Conservation (phyloP, 2,329 filamentous ascomycete genomes). For the Diaporthe citri region DNA sequence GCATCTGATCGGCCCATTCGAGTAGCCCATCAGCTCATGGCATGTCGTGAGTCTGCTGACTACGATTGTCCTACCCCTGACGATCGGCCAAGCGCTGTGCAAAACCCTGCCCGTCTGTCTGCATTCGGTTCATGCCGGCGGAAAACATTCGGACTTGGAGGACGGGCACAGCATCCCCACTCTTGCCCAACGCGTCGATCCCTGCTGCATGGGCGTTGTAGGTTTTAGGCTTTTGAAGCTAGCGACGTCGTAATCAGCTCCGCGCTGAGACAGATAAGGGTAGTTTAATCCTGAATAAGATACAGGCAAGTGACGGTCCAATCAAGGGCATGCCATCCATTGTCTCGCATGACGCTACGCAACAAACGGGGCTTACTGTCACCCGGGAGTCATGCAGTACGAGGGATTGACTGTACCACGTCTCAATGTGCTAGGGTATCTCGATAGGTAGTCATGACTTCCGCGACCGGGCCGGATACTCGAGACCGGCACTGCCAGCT, state of each 20-base stretch:
- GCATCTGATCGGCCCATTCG: constrained; percentile 2
- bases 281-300: background rate
- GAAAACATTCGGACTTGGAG: background rate
- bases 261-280: background rate
- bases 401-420: background rate
- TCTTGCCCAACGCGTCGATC: background rate
- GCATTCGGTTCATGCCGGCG: constrained; percentile 2
- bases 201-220: background rate
- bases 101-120: background rate
- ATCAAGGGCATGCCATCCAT: background rate
- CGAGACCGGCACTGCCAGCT: background rate
- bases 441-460: background rate
- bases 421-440: background rate
- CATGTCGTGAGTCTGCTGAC: constrained; percentile 8
- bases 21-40: constrained; percentile 1
- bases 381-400: too few relatives aligned
- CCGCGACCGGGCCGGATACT: constrained; percentile 10
- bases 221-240: background rate
- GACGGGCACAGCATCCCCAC: background rate
- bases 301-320: background rate
- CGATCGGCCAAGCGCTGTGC: background rate
- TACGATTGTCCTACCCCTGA: background rate
- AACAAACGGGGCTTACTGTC: background rate
- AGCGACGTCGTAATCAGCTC: background rate
- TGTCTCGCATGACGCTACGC: background rate